These are phyloP conservation scores for Macrolepiota fuliginosa DNA, from an alignment of 768 basidiomycete species.

Conservation along the genomic window DNA sequence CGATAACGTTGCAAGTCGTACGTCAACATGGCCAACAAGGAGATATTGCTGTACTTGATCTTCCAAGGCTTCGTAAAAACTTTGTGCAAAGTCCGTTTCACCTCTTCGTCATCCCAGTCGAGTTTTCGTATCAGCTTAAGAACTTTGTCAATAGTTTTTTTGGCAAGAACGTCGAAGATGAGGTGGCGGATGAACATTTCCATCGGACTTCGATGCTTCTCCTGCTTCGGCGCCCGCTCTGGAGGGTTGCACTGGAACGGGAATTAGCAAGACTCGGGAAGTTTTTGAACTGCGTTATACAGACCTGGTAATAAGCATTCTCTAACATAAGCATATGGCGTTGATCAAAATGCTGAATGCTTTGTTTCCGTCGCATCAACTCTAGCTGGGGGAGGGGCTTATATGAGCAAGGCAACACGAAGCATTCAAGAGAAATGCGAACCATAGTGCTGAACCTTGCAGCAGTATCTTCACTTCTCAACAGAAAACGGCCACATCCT, in stretches of 20 bases:
- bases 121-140: conserved; percentile 90
- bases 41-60: conserved; percentile 87
- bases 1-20: conserved; percentile 95
- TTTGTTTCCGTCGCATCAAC: conserved; percentile 93
- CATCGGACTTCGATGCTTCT: conserved; percentile 82
- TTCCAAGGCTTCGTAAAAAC: conserved; percentile 99
- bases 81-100: conserved; percentile 70
- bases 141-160: conserved; percentile 95
- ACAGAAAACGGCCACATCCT: conserved; percentile 88
- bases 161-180: conserved; percentile 89
- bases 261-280: not conserved
- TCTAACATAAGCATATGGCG: conserved; percentile 87
- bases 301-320: conserved; percentile 96
- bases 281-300: conserved; percentile 4
- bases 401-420: not conserved
- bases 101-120: conserved; percentile 83
- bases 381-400: conserved; percentile 60
- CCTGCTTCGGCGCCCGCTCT: conserved; percentile 81
- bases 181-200: conserved; percentile 95
- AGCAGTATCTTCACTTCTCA: conserved; percentile 84
- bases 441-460: conserved; percentile 91
- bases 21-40: conserved; percentile 88
- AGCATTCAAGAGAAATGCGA: conserved; percentile 16
- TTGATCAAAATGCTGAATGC: conserved; percentile 89
- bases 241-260: conserved; percentile 87